These are phyloP conservation scores for Pseudogymnoascus sp. DNA, from an alignment of 2,329 filamentous ascomycete genomes.

Conservation along the genomic window DNA sequence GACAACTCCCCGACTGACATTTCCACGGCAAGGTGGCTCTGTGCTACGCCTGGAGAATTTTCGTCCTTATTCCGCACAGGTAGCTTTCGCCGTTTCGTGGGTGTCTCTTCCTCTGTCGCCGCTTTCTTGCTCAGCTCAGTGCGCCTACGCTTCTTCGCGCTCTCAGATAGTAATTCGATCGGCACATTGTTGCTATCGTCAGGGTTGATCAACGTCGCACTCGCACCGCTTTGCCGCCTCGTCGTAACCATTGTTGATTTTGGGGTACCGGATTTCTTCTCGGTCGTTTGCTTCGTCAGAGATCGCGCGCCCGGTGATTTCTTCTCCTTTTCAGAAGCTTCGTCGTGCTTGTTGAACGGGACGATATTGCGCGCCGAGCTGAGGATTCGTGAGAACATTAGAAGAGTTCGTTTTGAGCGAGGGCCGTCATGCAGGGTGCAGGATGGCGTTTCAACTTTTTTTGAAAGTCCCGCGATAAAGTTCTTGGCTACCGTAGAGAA, in stretches of 20 bases:
- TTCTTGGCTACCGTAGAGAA: slow-evolving; percentile 4
- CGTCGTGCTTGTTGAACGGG: slow-evolving; percentile 8
- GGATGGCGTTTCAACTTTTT: slow-evolving; percentile 6
- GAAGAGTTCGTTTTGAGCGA: slow-evolving; percentile 4
- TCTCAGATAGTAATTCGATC: background rate
- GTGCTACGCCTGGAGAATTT: slow-evolving; percentile 5
- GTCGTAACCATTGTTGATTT: slow-evolving; percentile 12
- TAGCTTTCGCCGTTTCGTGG: slow-evolving; percentile 21
- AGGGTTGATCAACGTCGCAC: background rate
- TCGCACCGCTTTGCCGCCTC: slow-evolving; percentile 2
- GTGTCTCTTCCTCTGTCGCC: slow-evolving; percentile 10
- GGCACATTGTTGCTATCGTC: background rate
- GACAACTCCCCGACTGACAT: slow-evolving; percentile 15
- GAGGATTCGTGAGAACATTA: slow-evolving; percentile 12
- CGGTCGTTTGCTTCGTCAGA: background rate
- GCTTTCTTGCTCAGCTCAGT: slow-evolving; percentile 6
- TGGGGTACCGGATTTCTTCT: background rate
- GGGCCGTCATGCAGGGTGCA: slow-evolving; percentile 2
- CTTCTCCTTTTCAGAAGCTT: background rate
- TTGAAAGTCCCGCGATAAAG: background rate
- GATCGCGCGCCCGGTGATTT: slow-evolving; percentile 1
- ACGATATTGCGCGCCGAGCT: slow-evolving; percentile 10
- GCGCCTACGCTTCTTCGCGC: slow-evolving; percentile 11
- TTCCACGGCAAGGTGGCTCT: slow-evolving; percentile 19
- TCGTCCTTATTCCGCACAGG: slow-evolving; percentile 18